phyloP scores from a whole-genome alignment of 2,329 filamentous ascomycete genomes.

The Diplodia sapinea region DNA sequence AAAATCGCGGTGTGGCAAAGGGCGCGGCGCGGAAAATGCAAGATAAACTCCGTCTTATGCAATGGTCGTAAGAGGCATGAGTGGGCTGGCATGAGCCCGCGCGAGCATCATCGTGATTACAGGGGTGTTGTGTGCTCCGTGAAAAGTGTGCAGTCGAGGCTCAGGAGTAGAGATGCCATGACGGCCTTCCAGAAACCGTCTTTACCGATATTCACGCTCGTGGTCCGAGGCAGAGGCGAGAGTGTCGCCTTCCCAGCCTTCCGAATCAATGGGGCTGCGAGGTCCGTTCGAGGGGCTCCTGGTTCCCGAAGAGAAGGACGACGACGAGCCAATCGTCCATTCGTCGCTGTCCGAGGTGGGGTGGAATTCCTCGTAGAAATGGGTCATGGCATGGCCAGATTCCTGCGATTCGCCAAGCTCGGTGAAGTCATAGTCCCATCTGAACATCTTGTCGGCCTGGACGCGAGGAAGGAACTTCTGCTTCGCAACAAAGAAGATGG shows the following conservation, averaged over 20 bases:
- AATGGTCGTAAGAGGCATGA: constrained; percentile 31
- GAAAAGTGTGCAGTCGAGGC: constrained; percentile 1
- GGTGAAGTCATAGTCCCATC: constrained; percentile 96
- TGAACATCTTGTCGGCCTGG: constrained; percentile 82
- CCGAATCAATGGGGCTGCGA: constrained; percentile 59
- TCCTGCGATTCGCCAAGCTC: constrained; percentile 73
- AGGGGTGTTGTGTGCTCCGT: constrained; percentile 6
- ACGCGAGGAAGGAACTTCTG: constrained; percentile 80
- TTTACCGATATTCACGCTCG: constrained; percentile 39
- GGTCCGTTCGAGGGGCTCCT: constrained; percentile 61
- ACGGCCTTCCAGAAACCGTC: constrained; percentile 15
- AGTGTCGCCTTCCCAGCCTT: constrained; percentile 65
- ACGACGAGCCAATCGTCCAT: constrained; percentile 87
- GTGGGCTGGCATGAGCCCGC: constrained; percentile 12
- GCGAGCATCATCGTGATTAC: constrained; percentile 21
- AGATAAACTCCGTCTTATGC: constrained; percentile 32
- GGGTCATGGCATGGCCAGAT: constrained; percentile 62
- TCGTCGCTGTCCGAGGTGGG: constrained; percentile 74
- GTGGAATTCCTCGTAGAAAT: constrained; percentile 60
- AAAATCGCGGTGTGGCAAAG: constrained; percentile 17
- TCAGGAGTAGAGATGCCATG: not conserved
- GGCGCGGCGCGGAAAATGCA: constrained; percentile 24
- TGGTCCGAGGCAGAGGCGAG: constrained; percentile 54
- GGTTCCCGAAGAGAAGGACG: constrained; percentile 70
- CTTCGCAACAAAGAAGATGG: constrained; percentile 82